phyloP scores from a whole-genome alignment of 2,329 filamentous ascomycete species.

The Monilinia laxa region DNA sequence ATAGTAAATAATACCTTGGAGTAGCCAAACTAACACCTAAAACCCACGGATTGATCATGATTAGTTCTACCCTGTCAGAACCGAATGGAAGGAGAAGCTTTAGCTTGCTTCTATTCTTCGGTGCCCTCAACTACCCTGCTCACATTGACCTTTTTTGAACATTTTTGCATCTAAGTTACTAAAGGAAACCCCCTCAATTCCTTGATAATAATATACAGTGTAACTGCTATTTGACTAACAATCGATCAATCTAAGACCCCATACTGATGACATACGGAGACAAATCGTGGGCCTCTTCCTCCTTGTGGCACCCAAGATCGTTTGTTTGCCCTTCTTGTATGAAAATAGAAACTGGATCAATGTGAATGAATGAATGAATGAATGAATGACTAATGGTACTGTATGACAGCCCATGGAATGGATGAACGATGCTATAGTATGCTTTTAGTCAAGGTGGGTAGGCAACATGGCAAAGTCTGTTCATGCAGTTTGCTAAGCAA shows the following conservation, averaged over 20 bases:
- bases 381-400: not conserved
- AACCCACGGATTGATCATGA: constrained; percentile 1
- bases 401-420: not conserved
- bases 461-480: constrained; percentile 5
- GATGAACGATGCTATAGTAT: not conserved
- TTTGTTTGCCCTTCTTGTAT: not conserved
- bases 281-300: not conserved
- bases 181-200: not conserved
- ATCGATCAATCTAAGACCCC: not conserved
- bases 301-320: constrained; percentile 15
- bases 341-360: not conserved
- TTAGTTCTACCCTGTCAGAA: not conserved
- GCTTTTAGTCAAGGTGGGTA: constrained; percentile 1
- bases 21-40: not conserved
- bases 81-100: not conserved
- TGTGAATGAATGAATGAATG: not conserved
- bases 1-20: not conserved
- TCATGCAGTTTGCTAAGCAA: constrained; percentile 6
- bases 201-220: not conserved
- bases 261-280: not conserved
- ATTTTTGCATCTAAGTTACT: not conserved
- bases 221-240: not conserved
- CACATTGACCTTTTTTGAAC: not conserved
- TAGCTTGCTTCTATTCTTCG: not conserved
- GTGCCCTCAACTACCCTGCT: not conserved